These are phyloP conservation scores for Polysphondylium violaceum DNA, from an alignment of 78 protist species.

Conservation along the genomic window DNA sequence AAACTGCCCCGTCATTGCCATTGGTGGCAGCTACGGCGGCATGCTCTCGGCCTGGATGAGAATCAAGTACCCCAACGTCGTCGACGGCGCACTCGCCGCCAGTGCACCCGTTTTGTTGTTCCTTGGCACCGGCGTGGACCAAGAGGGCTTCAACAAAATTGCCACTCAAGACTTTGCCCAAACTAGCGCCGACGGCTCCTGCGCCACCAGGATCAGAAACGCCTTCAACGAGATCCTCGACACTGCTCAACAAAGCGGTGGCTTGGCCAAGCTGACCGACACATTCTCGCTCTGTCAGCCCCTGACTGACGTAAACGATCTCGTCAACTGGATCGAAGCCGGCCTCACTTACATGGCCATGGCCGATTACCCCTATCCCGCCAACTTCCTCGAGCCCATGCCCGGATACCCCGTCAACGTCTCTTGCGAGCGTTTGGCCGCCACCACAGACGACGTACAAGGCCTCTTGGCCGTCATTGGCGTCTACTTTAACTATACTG, in stretches of 20 bases:
- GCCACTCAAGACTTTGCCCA: slow-evolving; percentile 68
- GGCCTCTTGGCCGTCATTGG: slow-evolving; percentile 3
- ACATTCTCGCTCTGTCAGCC: slow-evolving; percentile 32
- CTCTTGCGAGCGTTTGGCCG: slow-evolving; percentile 38
- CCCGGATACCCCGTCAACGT: slow-evolving; percentile 86
- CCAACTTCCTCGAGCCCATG: slow-evolving; percentile 68
- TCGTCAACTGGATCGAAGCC: slow-evolving; percentile 32
- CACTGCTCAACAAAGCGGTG: neutral
- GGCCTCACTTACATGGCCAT: slow-evolving; percentile 77
- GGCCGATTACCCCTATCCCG: slow-evolving; percentile 82
- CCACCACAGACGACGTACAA: neutral
- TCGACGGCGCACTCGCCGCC: slow-evolving; percentile 84
- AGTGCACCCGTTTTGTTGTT: slow-evolving; percentile 76
- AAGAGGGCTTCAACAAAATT: slow-evolving; percentile 63
- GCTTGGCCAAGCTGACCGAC: slow-evolving; percentile 6
- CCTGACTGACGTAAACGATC: neutral
- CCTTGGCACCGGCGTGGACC: slow-evolving; percentile 43
- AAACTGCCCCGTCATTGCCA: slow-evolving; percentile 61
- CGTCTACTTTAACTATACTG: slow-evolving; percentile 74
- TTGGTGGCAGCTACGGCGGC: slow-evolving; percentile 86
- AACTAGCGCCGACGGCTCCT: slow-evolving; percentile 46
- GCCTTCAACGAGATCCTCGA: slow-evolving; percentile 45
- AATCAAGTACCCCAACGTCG: slow-evolving; percentile 60
- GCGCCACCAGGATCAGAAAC: slow-evolving; percentile 31
- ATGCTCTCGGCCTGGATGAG: slow-evolving; percentile 73